Evolutionary conservation across 1,284 basidiomycete species (phyloP).

Genomic region (Cystobasidium sp.): DNA sequence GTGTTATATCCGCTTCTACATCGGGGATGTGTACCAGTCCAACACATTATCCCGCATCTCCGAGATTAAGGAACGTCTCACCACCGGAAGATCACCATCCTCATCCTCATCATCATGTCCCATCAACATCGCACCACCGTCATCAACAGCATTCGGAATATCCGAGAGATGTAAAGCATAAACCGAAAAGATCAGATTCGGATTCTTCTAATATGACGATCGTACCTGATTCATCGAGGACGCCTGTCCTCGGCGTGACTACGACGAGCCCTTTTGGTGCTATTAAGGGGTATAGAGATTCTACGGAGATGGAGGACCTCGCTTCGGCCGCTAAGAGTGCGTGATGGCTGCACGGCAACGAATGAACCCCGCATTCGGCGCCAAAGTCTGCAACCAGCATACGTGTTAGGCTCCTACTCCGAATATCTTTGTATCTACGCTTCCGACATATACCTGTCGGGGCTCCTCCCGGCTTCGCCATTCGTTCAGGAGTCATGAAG

Average conservation of each 20-base stretch:
- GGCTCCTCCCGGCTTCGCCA: too few relatives aligned
- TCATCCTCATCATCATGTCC: background rate
- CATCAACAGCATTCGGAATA: background rate
- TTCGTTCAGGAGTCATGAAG: background rate
- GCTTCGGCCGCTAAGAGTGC: slow-evolving; percentile 14
- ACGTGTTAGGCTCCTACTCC: too few relatives aligned
- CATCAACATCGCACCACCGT: background rate
- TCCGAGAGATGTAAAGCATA: background rate
- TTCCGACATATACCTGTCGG: too few relatives aligned
- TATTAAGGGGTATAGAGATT: slow-evolving; percentile 39
- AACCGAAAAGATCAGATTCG: slow-evolving; percentile 10
- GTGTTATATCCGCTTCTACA: background rate
- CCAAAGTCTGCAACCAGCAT: too few relatives aligned
- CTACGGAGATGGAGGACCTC: slow-evolving; percentile 28
- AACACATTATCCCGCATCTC: slow-evolving; percentile 1
- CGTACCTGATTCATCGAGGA: background rate
- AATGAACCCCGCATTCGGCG: too few relatives aligned
- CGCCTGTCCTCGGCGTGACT: background rate
- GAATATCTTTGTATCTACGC: too few relatives aligned
- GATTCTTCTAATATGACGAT: slow-evolving; percentile 8
- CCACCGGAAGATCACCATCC: background rate
- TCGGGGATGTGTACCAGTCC: slow-evolving; percentile 14
- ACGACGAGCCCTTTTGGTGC: slow-evolving; percentile 23
- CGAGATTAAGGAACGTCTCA: slow-evolving; percentile 11
- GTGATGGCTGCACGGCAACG: too few relatives aligned